Percentiles rank a stretch among this genome's conserved stretches.
phyloP scores from a whole-genome alignment of 768 basidiomycete species.

The Calocera viscosa region DNA sequence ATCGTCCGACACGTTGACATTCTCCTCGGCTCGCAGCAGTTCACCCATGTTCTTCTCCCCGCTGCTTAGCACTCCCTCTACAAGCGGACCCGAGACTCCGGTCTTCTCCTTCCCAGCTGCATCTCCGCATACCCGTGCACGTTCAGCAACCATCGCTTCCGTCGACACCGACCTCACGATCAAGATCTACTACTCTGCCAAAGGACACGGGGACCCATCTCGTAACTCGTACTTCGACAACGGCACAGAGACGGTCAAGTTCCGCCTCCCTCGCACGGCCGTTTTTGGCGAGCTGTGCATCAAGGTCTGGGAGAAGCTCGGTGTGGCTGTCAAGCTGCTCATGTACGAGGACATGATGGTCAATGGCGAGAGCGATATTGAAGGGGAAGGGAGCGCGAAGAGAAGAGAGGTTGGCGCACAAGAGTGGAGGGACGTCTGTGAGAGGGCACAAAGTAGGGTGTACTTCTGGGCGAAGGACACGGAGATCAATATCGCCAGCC shows the following conservation, averaged over 20 bases:
- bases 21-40: not conserved
- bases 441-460: not conserved
- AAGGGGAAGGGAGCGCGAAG: not conserved
- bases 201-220: not conserved
- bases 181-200: conserved; percentile 4
- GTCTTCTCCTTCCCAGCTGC: not conserved
- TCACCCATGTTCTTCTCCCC: not conserved
- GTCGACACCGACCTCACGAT: not conserved
- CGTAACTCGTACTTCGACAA: not conserved
- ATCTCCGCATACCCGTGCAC: not conserved
- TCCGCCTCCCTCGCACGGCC: not conserved
- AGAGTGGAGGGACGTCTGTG: conserved; percentile 2
- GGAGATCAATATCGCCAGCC: not conserved
- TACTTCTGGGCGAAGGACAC: conserved; percentile 1
- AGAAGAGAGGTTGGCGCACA: not conserved
- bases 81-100: not conserved
- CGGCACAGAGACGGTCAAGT: not conserved
- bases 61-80: not conserved
- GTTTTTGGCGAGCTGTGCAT: conserved; percentile 7
- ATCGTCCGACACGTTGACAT: not conserved
- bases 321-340: not conserved
- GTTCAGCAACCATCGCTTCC: not conserved
- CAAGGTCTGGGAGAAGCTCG: conserved; percentile 6
- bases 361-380: not conserved
- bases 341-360: not conserved